Evolutionary conservation across 345 rosid genomes (phyloP).

Genomic region (Murraya paniculata): DNA sequence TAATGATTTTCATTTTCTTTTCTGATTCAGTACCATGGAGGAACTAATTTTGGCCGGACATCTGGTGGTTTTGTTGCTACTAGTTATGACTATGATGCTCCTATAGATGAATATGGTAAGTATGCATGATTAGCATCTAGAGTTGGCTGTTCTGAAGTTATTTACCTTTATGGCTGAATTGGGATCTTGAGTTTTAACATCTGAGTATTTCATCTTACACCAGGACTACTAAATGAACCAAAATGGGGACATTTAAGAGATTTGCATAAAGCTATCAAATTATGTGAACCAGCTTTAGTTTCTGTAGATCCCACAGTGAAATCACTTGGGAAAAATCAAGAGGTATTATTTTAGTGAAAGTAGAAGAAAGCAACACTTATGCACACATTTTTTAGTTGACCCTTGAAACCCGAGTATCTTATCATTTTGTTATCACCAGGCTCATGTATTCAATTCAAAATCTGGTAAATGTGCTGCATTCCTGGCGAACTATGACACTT

Average conservation of each 20-base stretch:
- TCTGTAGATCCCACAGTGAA: constrained; percentile 55
- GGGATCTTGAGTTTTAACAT: neutral
- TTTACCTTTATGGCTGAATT: neutral
- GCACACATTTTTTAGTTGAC: neutral
- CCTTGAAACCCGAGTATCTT: neutral
- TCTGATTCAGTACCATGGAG: constrained; percentile 77
- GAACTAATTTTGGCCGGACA: constrained; percentile 90
- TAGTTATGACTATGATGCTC: constrained; percentile 97
- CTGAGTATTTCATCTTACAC: neutral
- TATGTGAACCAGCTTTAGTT: constrained; percentile 80
- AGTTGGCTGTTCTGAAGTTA: neutral
- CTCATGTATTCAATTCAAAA: constrained; percentile 59
- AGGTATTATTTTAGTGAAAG: constrained; percentile 33
- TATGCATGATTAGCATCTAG: neutral
- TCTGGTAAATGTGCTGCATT: constrained; percentile 74
- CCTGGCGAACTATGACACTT: constrained; percentile 64
- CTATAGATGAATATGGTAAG: constrained; percentile 91
- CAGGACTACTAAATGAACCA: constrained; percentile 73
- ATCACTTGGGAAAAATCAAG: constrained; percentile 68
- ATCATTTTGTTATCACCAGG: constrained; percentile 35
- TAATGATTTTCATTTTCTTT: neutral
- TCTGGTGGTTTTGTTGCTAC: constrained; percentile 97
- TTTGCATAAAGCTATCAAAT: constrained; percentile 78
- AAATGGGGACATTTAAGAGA: constrained; percentile 93
- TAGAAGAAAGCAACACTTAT: neutral